phyloP scores from a whole-genome alignment of 2,329 filamentous ascomycete species.

The Phoma sp. region DNA sequence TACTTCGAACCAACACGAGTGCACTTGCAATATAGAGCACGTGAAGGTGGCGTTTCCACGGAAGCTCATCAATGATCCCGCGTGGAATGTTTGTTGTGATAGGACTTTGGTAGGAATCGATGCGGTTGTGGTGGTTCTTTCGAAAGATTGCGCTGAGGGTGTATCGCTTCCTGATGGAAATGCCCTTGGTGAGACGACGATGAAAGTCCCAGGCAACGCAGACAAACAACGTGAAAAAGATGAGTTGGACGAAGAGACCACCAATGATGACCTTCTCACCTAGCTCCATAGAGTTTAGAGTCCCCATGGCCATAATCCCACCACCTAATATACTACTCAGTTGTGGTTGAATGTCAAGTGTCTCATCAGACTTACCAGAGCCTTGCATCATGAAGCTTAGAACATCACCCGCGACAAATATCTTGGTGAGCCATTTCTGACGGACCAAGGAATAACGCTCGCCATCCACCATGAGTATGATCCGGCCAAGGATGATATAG shows the following conservation, averaged over 20 bases:
- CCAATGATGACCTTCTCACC: constrained; percentile 31
- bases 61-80: constrained; percentile 9
- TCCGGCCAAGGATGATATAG: constrained; percentile 57
- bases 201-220: constrained; percentile 28
- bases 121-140: constrained; percentile 7
- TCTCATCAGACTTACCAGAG: constrained; percentile 11
- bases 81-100: neutral
- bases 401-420: constrained; percentile 56
- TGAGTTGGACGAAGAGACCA: constrained; percentile 53
- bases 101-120: neutral
- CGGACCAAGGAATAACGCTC: constrained; percentile 49
- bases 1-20: constrained; percentile 57
- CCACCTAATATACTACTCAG: constrained; percentile 19
- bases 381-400: constrained; percentile 53
- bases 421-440: constrained; percentile 50
- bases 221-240: constrained; percentile 58
- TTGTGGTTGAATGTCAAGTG: constrained; percentile 21
- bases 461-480: constrained; percentile 49
- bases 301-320: constrained; percentile 24
- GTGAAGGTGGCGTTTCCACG: constrained; percentile 46
- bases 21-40: constrained; percentile 52
- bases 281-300: constrained; percentile 7
- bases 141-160: constrained; percentile 3
- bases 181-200: constrained; percentile 19
- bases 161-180: constrained; percentile 7